Conservation (phyloP, 768 basidiomycete genomes). For the Scleroderma citrinum region DNA sequence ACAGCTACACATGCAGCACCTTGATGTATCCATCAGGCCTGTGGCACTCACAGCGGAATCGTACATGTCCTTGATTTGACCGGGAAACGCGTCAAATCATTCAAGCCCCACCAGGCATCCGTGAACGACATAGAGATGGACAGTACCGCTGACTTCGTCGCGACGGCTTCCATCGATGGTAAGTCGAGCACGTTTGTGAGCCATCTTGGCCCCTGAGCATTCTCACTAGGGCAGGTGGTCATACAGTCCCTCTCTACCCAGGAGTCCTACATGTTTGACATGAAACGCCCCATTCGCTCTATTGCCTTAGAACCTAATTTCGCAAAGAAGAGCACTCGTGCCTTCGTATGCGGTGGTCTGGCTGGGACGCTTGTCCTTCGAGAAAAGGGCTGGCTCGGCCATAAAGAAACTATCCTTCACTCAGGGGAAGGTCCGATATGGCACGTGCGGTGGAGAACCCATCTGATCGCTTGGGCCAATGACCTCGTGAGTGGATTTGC, state of each 20-base stretch:
- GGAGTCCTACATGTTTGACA: conserved; percentile 82
- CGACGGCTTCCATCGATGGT: conserved; percentile 93
- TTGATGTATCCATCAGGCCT: conserved; percentile 44
- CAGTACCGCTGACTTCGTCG: conserved; percentile 80
- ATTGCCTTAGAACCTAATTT: conserved; percentile 90
- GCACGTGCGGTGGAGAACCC: conserved; percentile 81
- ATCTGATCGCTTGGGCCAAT: conserved; percentile 93
- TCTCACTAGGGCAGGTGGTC: conserved; percentile 74
- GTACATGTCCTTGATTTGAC: conserved; percentile 77
- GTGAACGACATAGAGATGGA: conserved; percentile 84
- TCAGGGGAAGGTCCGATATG: conserved; percentile 92
- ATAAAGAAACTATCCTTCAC: conserved; percentile 82
- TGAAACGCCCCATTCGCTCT: conserved; percentile 87
- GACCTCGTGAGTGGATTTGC: conserved; percentile 55
- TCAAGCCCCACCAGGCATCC: conserved; percentile 84
- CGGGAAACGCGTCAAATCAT: conserved; percentile 83
- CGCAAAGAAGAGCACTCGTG: conserved; percentile 65
- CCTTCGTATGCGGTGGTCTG: conserved; percentile 89
- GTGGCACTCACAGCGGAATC: conserved; percentile 92
- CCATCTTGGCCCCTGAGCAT: conserved; percentile 49
- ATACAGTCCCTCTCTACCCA: conserved; percentile 75
- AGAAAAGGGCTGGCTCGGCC: conserved; percentile 96
- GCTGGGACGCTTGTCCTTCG: conserved; percentile 80
- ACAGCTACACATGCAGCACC: not conserved
- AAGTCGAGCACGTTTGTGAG: conserved; percentile 76